Base-by-base conservation (phyloP, 2,329 filamentous ascomycete genomes). In the Sarocladium brachiariae region DNA sequence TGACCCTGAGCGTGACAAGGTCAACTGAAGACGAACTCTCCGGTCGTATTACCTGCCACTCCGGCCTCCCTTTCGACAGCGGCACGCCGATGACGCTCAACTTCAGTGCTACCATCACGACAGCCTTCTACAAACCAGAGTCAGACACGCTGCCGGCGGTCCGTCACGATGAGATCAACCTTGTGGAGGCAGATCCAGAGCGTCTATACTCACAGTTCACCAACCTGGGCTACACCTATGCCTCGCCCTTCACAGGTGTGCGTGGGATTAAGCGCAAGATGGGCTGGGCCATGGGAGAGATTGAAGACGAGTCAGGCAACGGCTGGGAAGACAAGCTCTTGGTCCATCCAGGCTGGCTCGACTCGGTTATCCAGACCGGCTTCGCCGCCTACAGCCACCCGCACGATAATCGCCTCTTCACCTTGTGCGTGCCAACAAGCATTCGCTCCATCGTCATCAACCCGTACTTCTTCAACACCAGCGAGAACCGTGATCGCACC, bases 311-410 rank as follows among this genome's bases (percentile, higher is more conserved):
- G 13, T 21, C 23, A 5, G 16, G 37, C 14, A 43, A 51, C 24
- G 9, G 10, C 7, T 33, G 33, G 21, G 10, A 35, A 21, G 27
- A 49, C 13, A 14, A 18, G n/a, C 54, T 61, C 2, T 50, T 68
- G 6, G 53, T 68, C 2, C 65, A 69, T 48, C 65, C 67, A 0
- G 56, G 49, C 2, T 50, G 53, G n/a, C 58, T 70, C 0, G 66
- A 69, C 49, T 57, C 55, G 1, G 59, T 62, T 1, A 56, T 70
- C 52, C 68, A 70, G 53, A 38, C 59, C 3, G 31, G 54, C 21
- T 53, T 67, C 7, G 50, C 61, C 3, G 64, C 67, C 8, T 62
- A 56, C 63, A 16, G 35, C 35, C 16, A 19, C 35, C 35, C 35
- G 3, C n/a, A 21, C 18, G 35, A 39, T 13, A 9, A 21, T 7